Evolutionary conservation across 306 rosid species (phyloP), one percentile per base, ranked within the genome.

Genomic region (Cicer pinnatifidum): DNA sequence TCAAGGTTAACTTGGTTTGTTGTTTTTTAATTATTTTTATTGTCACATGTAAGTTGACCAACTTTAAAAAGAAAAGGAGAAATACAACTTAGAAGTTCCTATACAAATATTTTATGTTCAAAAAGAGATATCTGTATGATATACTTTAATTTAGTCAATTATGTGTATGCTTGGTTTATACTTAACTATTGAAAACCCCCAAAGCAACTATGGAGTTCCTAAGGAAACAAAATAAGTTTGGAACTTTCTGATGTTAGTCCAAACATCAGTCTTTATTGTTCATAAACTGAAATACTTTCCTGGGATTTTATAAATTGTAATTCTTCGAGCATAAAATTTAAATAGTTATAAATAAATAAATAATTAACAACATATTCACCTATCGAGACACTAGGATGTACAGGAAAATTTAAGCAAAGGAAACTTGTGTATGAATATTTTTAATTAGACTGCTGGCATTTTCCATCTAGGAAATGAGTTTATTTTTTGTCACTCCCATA

Each of bases 381-480:
- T 35, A 23, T 52, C 35, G 50, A 15, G 59, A 17, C 52, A 9
- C 35, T 39, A 41, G 20, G 48, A 23, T 44, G 23, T 58, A 33
- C 11, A 60, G 16, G 59, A 43, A 70, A 75, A 52, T 35, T 78
- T 40, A 59, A 77, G 70, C 19, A 58, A 62, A 48, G 6, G 33
- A 76, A 68, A 13, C 16, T 41, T 66, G 41, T 54, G 46, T 45
- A 65, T 45, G 45, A 72, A 33, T 72, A 41, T 47, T 70, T 75
- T 71, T 39, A 23, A 50, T 56, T 80, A 48, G 71, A 68, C 63
- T 76, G 69, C 69, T 62, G 51, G 37, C 45, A 39, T 54, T 28
- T 47, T 77, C 67, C 28, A 46, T 41, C 13, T 54, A 38, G 16
- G 61, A 50, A 11, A 76, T 67, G 40, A 67, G 15, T 44, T 58